Percentiles rank a stretch among this genome's conserved stretches.
These are phyloP conservation scores for Globisporangium radiosum DNA, from an alignment of 352 stramenopile genomes.

Conservation along the genomic window DNA sequence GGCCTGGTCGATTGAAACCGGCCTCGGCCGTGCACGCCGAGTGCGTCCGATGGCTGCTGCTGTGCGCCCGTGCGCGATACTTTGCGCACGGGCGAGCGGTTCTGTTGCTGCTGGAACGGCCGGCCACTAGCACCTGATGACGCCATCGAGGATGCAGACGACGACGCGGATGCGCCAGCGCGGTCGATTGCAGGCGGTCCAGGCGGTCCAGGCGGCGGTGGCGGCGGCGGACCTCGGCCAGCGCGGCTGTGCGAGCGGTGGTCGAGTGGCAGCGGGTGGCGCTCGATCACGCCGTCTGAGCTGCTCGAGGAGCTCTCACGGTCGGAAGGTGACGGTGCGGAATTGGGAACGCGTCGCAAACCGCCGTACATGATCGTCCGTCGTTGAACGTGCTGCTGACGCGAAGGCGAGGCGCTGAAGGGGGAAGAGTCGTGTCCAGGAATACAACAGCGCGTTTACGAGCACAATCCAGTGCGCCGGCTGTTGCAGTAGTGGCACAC, in stretches of 20 bases:
- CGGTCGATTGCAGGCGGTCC: conserved; percentile 1
- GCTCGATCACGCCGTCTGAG: conserved; percentile 17
- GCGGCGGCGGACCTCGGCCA: conserved; percentile 6
- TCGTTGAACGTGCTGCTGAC: background rate
- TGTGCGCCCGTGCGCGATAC: background rate
- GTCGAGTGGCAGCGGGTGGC: conserved; percentile 6
- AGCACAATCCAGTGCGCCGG: background rate
- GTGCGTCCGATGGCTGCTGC: conserved; percentile 7
- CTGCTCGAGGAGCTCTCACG: conserved; percentile 7
- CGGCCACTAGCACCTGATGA: background rate
- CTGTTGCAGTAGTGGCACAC: background rate
- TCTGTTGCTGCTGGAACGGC: conserved; percentile 1
- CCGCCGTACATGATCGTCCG: background rate
- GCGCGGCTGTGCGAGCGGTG: conserved; percentile 3
- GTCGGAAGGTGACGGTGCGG: background rate
- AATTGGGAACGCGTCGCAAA: background rate
- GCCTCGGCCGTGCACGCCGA: conserved; percentile 3
- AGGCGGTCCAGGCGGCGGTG: conserved; percentile 3
- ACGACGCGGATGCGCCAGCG: conserved; percentile 1
- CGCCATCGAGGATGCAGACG: conserved; percentile 3
- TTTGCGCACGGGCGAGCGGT: conserved; percentile 4
- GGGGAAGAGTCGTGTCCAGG: background rate
- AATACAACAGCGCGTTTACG: too few relatives aligned
- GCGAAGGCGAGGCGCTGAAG: background rate
- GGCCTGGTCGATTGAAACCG: background rate